Evolutionary conservation across 2,329 filamentous ascomycete genomes (phyloP), one percentile per base, ranked within the genome.

Genomic region (Huntiella abstrusa): DNA sequence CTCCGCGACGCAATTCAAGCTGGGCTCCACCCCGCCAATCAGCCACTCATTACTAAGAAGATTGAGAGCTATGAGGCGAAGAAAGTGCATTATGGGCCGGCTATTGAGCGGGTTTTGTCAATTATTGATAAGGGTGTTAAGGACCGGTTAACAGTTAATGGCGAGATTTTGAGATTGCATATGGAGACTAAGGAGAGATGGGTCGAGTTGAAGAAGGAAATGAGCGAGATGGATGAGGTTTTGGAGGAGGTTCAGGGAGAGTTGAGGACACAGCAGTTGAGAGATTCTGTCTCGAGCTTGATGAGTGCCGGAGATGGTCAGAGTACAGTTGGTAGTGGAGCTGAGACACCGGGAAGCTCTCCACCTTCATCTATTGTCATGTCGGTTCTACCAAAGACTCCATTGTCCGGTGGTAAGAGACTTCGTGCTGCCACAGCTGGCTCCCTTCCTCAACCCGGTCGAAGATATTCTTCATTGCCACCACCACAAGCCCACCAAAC

Each of bases 111-210:
- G 37, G 85, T 98, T 5, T 64, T 96, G 13, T 78, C 80, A 35
- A 92, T 96, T 57, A 95, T 96, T 43, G 85, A 95, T 54, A 88
- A 85, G 58, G 91, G 91, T n/a, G 81, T 96, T 56, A 83, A 83
- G 58, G 86, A 96, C 57, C 77, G 91, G n/a, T 68, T 95, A 43
- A 96, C 91, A 0, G 85, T 96, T 47, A 96, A 98, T 57, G 91
- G 91, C 39, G 91, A 96, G 62, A 91, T 96, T 51, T 62, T 96
- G 22, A 76, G 86, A 39, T 67, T 96, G 32, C 80, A 94, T 55
- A 74, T 77, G 5, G 87, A 96, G 55, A 81, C 95, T 65, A 79
- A 85, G 56, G 69, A 75, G n/a, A 79, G 80, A 55, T 92, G 87
- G 75, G 73, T 80, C 52, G 71, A 74, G 3, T 65, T 95, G 44